These are phyloP conservation scores for Pichia eremophila DNA, from an alignment of 805 yeast species.

Conservation along the genomic window DNA sequence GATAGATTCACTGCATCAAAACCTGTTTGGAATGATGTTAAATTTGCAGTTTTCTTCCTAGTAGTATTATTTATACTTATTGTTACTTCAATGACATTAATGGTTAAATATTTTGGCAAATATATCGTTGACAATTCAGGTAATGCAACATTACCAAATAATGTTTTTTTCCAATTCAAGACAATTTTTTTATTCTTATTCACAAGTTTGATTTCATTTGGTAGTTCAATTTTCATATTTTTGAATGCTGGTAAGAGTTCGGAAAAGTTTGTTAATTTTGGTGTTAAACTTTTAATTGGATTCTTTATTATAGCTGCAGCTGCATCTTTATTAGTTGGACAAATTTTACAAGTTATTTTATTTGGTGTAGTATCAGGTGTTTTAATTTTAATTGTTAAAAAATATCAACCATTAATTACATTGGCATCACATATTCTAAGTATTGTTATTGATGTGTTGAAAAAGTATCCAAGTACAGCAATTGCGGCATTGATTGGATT, in stretches of 20 bases:
- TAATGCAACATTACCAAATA: conserved; percentile 1
- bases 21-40: conserved; percentile 64
- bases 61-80: conserved; percentile 1
- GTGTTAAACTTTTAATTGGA: conserved; percentile 63
- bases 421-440: conserved; percentile 20
- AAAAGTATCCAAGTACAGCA: conserved; percentile 57
- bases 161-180: conserved; percentile 2
- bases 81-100: conserved; percentile 4
- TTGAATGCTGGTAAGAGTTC: conserved; percentile 58
- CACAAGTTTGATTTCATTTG: conserved; percentile 49
- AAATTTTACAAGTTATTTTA: not conserved
- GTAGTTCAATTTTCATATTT: conserved; percentile 47
- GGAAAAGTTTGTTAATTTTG: conserved; percentile 53
- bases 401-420: conserved; percentile 16
- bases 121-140: conserved; percentile 2
- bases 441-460: conserved; percentile 65
- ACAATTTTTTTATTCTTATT: conserved; percentile 55
- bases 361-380: conserved; percentile 30
- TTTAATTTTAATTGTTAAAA: conserved; percentile 47
- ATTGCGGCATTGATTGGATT: conserved; percentile 31
- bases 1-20: conserved; percentile 58
- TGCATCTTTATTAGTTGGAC: not conserved
- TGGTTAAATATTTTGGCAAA: conserved; percentile 3
- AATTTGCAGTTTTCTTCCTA: conserved; percentile 37
- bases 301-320: conserved; percentile 29